Base-by-base conservation (phyloP, 2,329 filamentous ascomycete genomes). In the Fusarium sp. region DNA sequence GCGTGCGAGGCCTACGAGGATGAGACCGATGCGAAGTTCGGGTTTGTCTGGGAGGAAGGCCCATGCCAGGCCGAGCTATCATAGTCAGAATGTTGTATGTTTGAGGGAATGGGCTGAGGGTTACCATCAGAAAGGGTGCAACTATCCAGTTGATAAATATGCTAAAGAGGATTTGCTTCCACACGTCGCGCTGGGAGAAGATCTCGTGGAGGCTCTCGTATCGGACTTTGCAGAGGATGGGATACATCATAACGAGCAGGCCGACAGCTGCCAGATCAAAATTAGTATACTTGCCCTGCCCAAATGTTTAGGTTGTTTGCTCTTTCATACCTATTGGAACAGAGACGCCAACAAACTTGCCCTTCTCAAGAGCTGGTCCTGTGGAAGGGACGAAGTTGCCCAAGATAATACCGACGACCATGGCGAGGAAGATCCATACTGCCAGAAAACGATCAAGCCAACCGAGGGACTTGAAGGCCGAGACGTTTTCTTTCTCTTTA, bases 201-300 rank as follows among this genome's bases (percentile, higher is more conserved):
- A 94, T 84, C 6, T 88, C 83, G 79, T 94, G 93, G 15, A 97
- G 82, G 0, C 89, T 88, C 80, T 97, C 94, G 81, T 90, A 96
- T 44, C 90, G 90, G 11, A 97, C 92, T 80, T 96, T 96, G 86
- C 93, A 97, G 1, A 97, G 85, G 67, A 97, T 97, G 0, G 94
- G 95, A 78, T 96, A 97, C 93, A 97, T 97, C 94, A 97, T 97
- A 45, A 97, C 91, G 3, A 97, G 86, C 2, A 97, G 83, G 0
- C 94, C 94, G 53, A 97, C 84, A 1, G 94, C 93, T 93, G 2
- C 4, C 14, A 12, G 1, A 22, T 26, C 16, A 3, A 3, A 6
- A 8, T 54, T 14, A 55, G 36, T 31, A 7, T 28, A 13, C 7
- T 28, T 10, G 3, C 10, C 18, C 12, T 24, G 16, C 16, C 24